Percentiles rank a stretch among this genome's conserved stretches.
Conservation (phyloP, 768 basidiomycete genomes). For the Astraeus odoratus region DNA sequence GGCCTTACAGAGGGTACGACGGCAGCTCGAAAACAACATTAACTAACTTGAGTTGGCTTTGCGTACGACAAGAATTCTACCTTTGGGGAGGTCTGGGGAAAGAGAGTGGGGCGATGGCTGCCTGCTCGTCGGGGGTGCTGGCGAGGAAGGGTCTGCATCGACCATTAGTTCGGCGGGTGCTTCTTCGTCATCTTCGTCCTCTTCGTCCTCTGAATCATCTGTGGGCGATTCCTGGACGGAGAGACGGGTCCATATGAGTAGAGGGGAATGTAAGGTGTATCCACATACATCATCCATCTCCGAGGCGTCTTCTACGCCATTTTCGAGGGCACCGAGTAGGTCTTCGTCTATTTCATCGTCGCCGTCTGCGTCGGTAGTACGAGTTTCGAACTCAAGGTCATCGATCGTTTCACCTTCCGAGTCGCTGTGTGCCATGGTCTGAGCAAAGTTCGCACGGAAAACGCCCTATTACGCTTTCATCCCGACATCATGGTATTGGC, state of each 20-base stretch:
- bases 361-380: slow-evolving; percentile 34
- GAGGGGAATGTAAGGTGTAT: neutral
- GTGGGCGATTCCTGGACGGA: slow-evolving; percentile 45
- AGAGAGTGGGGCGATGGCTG: slow-evolving; percentile 21
- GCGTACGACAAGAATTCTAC: slow-evolving; percentile 15
- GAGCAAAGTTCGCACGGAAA: slow-evolving; percentile 24
- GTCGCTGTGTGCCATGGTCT: slow-evolving; percentile 46
- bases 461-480: slow-evolving; percentile 1
- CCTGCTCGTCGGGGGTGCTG: slow-evolving; percentile 21
- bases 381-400: slow-evolving; percentile 47
- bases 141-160: slow-evolving; percentile 23
- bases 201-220: slow-evolving; percentile 55
- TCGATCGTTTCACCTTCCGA: slow-evolving; percentile 61
- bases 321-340: slow-evolving; percentile 51
- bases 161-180: slow-evolving; percentile 28
- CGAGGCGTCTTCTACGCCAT: slow-evolving; percentile 52
- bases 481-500: slow-evolving; percentile 78
- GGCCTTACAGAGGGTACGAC: slow-evolving; percentile 22
- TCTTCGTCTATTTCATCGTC: slow-evolving; percentile 55
- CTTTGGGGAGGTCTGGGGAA: slow-evolving; percentile 29
- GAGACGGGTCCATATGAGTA: slow-evolving; percentile 4
- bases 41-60: slow-evolving; percentile 1
- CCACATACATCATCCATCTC: slow-evolving; percentile 65
- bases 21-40: slow-evolving; percentile 15
- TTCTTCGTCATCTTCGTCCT: slow-evolving; percentile 47